phyloP scores from a whole-genome alignment of 345 rosid species.

The Kernera saxatilis region DNA sequence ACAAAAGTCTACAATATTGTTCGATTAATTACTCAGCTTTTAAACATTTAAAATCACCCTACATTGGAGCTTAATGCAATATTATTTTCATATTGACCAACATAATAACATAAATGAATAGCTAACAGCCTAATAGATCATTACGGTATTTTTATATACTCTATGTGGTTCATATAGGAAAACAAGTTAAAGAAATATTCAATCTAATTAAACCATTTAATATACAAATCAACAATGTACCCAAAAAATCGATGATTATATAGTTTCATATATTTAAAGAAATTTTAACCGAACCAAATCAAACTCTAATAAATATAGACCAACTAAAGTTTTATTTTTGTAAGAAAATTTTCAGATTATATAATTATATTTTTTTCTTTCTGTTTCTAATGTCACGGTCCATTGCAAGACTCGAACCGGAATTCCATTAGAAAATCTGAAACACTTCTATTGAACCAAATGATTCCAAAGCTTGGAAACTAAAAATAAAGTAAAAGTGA shows the following conservation, averaged over 20 bases:
- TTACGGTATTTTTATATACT: neutral
- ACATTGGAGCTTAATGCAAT: conserved; percentile 12
- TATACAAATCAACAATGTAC: no score
- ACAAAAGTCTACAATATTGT: conserved; percentile 14
- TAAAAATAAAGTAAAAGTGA: no score
- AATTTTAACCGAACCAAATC: neutral
- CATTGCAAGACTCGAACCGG: no score
- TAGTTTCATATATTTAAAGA: neutral
- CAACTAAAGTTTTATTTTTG: no score
- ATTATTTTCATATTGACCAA: neutral
- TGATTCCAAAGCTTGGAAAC: no score
- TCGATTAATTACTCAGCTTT: neutral
- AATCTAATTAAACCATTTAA: no score
- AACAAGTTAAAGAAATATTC: no score
- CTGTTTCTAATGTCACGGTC: no score
- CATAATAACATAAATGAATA: neutral
- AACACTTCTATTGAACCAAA: no score
- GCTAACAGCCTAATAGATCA: neutral
- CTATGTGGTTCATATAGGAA: neutral
- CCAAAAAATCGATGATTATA: neutral
- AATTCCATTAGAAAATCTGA: no score
- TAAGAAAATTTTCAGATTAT: no score
- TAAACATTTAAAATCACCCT: neutral
- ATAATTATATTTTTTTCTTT: no score
- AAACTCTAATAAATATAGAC: neutral